phyloP scores from a whole-genome alignment of 2,329 filamentous ascomycete species.

The Trichophyton equinum region DNA sequence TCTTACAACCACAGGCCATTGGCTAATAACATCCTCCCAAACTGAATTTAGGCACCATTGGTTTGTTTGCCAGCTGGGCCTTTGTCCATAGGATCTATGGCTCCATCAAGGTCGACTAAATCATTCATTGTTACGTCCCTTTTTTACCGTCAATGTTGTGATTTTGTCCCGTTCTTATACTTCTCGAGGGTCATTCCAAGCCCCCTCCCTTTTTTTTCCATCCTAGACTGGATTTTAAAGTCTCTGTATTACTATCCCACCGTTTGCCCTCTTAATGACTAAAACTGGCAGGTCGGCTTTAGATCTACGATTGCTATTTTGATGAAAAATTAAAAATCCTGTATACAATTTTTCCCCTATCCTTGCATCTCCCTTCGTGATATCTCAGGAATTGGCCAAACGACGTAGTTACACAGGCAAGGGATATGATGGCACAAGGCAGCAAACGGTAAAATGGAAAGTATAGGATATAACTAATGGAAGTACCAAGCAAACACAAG shows the following conservation, averaged over 20 bases:
- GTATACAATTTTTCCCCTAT: neutral
- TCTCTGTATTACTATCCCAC: neutral
- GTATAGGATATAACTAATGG: neutral
- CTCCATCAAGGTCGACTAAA: constrained; percentile 96
- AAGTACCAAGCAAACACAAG: neutral
- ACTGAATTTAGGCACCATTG: constrained; percentile 61
- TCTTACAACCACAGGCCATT: neutral
- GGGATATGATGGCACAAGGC: neutral
- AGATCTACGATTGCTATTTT: neutral
- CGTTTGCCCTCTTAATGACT: neutral
- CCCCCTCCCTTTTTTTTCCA: neutral
- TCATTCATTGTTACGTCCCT: neutral
- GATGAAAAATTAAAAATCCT: neutral
- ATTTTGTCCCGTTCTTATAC: neutral
- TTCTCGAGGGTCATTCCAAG: neutral
- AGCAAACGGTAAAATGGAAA: neutral
- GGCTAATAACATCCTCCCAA: constrained; percentile 11
- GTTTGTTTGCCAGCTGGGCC: constrained; percentile 87
- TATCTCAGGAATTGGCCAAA: neutral
- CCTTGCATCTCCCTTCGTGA: neutral
- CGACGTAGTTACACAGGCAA: neutral
- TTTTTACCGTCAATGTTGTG: neutral
- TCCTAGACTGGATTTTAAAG: neutral
- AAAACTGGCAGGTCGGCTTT: neutral
- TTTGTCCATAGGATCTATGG: constrained; percentile 90